Conservation (phyloP, 768 basidiomycete species). For the Atractiella rhizophila region DNA sequence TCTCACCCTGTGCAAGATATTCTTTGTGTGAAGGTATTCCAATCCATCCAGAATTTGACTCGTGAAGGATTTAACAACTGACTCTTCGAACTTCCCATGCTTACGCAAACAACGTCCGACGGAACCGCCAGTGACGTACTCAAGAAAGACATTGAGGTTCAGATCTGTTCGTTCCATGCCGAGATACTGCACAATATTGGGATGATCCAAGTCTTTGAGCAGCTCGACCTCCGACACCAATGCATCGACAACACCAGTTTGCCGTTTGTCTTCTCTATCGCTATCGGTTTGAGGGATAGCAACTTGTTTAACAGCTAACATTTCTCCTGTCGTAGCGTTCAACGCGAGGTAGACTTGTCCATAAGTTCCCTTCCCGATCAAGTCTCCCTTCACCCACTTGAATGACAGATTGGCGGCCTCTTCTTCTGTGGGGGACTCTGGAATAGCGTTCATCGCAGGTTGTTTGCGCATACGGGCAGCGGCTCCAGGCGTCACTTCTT, state of each 20-base stretch:
- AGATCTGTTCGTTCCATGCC: constrained; percentile 23
- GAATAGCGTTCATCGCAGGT: neutral
- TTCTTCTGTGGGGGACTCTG: constrained; percentile 30
- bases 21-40: constrained; percentile 71
- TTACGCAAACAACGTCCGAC: constrained; percentile 70
- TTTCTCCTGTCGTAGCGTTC: constrained; percentile 87
- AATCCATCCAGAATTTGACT: constrained; percentile 72
- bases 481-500: constrained; percentile 68
- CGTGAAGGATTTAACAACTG: constrained; percentile 77
- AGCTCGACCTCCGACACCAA: constrained; percentile 88
- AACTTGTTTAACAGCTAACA: constrained; percentile 98
- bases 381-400: constrained; percentile 93
- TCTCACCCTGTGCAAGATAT: constrained; percentile 86
- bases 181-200: constrained; percentile 89
- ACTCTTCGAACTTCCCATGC: constrained; percentile 50
- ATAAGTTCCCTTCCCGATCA: constrained; percentile 91
- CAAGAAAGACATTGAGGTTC: constrained; percentile 48
- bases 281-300: constrained; percentile 75
- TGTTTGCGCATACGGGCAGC: neutral
- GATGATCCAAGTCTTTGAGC: constrained; percentile 83
- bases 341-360: constrained; percentile 87
- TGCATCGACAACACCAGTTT: constrained; percentile 63
- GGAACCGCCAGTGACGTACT: constrained; percentile 95
- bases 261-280: constrained; percentile 69
- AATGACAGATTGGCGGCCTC: too few relatives aligned